Conservation (phyloP, 129 eudicot species). For the Artemisia argyi region DNA sequence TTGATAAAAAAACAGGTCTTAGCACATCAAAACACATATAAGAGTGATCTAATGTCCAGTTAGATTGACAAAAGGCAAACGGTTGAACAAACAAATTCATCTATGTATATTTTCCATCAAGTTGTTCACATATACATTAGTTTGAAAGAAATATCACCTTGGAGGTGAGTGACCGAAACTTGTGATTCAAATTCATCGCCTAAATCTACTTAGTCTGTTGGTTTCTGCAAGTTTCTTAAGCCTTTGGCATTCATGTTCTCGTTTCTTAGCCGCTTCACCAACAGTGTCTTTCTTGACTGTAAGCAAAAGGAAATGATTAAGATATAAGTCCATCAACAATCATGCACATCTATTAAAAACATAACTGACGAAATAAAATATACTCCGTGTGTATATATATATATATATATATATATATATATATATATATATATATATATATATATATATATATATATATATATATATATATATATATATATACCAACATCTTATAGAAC, state of each 20-base stretch:
- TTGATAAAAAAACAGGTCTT: conserved; percentile 32
- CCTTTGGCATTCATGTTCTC: conserved; percentile 83
- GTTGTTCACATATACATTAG: background rate
- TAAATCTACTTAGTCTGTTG: conserved; percentile 56
- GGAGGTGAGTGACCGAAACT: conserved; percentile 86
- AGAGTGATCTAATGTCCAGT: background rate
- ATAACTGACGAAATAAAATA: too few relatives aligned
- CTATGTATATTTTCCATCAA: background rate
- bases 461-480: too few relatives aligned
- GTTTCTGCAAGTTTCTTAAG: conserved; percentile 93
- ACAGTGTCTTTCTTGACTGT: too few relatives aligned
- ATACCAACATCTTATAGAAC: too few relatives aligned
- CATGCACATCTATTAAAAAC: too few relatives aligned
- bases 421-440: too few relatives aligned
- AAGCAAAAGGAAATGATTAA: too few relatives aligned
- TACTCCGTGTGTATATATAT: too few relatives aligned
- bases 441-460: too few relatives aligned
- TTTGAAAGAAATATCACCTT: conserved; percentile 38
- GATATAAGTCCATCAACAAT: too few relatives aligned
- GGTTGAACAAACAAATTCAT: background rate
- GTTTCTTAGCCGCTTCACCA: conserved; percentile 87
- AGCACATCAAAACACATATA: background rate
- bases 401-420: too few relatives aligned
- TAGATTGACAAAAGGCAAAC: background rate
- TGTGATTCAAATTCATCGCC: conserved; percentile 71